phyloP scores from a whole-genome alignment of 345 rosid genomes.

The Draba incana region DNA sequence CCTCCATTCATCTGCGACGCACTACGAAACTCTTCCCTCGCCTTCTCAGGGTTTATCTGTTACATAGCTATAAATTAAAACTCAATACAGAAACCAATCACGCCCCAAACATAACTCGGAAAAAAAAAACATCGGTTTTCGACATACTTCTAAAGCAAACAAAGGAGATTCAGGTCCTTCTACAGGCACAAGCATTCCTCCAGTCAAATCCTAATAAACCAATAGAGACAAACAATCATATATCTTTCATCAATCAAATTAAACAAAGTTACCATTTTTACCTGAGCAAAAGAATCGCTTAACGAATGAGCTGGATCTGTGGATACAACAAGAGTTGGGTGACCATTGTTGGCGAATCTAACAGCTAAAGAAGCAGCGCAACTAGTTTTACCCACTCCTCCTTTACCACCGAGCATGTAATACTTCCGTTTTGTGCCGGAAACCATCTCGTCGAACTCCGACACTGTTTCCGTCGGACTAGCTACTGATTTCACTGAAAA shows the following conservation, averaged over 20 bases:
- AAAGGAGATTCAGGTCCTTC: constrained; percentile 94
- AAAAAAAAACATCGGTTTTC: background rate
- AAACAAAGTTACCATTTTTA: constrained; percentile 1
- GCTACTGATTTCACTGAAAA: constrained; percentile 80
- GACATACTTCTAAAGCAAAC: constrained; percentile 86
- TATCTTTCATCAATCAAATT: constrained; percentile 8
- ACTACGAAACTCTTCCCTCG: constrained; percentile 89
- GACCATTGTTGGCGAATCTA: constrained; percentile 91
- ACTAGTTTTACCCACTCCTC: constrained; percentile 98
- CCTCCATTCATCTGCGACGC: constrained; percentile 74
- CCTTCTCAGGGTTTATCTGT: constrained; percentile 95
- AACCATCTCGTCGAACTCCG: constrained; percentile 91
- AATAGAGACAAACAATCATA: constrained; percentile 3
- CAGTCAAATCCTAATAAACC: constrained; percentile 78
- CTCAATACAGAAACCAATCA: constrained; percentile 30
- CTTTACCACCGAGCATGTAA: constrained; percentile 97
- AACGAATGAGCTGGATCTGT: constrained; percentile 98
- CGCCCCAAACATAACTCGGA: constrained; percentile 1
- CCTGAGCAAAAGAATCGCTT: constrained; percentile 98
- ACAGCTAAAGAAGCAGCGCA: constrained; percentile 99
- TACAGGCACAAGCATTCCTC: constrained; percentile 83
- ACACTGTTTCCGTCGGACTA: constrained; percentile 66
- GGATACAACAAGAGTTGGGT: constrained; percentile 95
- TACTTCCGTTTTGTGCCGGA: constrained; percentile 82
- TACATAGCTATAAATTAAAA: constrained; percentile 44